A percentile compares a stretch with the other conserved stretches of the same genome.
These are phyloP conservation scores for Eutrema salsugineum DNA, from an alignment of 441 rosid species.

Conservation along the genomic window DNA sequence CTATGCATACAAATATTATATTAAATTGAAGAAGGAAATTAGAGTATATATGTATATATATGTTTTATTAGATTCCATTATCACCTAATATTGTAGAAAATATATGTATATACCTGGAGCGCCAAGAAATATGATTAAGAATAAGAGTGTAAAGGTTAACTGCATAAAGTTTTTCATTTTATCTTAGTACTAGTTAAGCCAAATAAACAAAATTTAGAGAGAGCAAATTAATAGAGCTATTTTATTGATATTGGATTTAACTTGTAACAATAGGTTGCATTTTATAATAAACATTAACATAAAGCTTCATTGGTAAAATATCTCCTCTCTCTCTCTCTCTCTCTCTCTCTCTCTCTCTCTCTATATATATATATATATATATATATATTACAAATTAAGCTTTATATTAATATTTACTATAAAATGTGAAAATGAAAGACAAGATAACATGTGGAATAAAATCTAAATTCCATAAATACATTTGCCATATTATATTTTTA, in stretches of 20 bases:
- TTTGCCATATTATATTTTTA: too few species aligned
- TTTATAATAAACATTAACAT: conserved; percentile 1
- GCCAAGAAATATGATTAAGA: not conserved
- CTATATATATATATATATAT: not conserved
- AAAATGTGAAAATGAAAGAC: not conserved
- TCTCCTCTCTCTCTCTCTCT: too few species aligned
- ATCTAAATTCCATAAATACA: not conserved
- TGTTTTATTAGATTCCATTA: not conserved
- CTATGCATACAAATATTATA: not conserved
- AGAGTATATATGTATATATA: not conserved
- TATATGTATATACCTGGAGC: not conserved
- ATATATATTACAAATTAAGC: too few species aligned
- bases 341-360: too few species aligned
- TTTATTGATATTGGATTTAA: not conserved
- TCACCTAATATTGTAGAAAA: not conserved
- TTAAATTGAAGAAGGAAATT: not conserved
- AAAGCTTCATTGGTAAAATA: not conserved
- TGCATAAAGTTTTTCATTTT: not conserved
- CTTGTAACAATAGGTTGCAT: not conserved
- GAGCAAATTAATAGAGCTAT: not conserved
- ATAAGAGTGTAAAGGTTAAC: not conserved
- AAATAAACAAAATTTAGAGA: not conserved
- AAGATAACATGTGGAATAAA: not conserved
- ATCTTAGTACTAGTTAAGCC: not conserved
- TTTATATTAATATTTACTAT: too few species aligned